Evolutionary conservation across 2,329 filamentous ascomycete species (phyloP), one percentile per base, ranked within the genome.

Genomic region (Botrytis medusae): DNA sequence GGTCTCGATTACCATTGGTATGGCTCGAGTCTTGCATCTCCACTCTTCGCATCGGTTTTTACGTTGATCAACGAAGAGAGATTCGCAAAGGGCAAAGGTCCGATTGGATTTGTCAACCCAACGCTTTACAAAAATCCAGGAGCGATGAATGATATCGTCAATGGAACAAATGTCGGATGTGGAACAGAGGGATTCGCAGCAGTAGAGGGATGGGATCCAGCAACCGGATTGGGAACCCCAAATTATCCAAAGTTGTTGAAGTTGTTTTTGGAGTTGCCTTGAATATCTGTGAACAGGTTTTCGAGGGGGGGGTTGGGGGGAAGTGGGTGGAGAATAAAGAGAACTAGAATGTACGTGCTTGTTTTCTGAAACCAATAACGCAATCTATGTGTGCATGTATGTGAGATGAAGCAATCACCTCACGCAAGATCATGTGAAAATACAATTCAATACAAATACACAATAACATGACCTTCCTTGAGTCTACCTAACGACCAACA

Each of bases 111-210:
- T 25, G 68, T 73, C 0, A 73, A 73, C 20, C 72, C 72, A 18
- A 59, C 62, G 5, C 48, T 73, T 1, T 73, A 78, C 60, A 54
- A 63, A 4, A 69, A 77, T 57, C 71, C 75, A 25, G 70, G 80
- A 32, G 82, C 80, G 1, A 75, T 81, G 44, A 81, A 80, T 4
- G 82, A 83, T 74, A 78, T 83, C 44, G 80, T 76, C 20, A 75
- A 74, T 25, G 82, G 82, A 14, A 77, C 65, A 6, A 80, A 78
- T 64, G 69, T 78, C 5, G 79, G 79, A 2, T 79, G 79, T 70
- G 77, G 77, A 25, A 80, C 81, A 29, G 79, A 82, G 29, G 82
- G 83, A 65, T 82, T 84, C 46, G 77, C 76, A n/a, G 79, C 80
- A n/a, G 74, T 78, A 6, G 20, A 74, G 25, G 80, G 80, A 0